phyloP scores from a whole-genome alignment of 2,329 filamentous ascomycete species.

The Penicillium sp. region DNA sequence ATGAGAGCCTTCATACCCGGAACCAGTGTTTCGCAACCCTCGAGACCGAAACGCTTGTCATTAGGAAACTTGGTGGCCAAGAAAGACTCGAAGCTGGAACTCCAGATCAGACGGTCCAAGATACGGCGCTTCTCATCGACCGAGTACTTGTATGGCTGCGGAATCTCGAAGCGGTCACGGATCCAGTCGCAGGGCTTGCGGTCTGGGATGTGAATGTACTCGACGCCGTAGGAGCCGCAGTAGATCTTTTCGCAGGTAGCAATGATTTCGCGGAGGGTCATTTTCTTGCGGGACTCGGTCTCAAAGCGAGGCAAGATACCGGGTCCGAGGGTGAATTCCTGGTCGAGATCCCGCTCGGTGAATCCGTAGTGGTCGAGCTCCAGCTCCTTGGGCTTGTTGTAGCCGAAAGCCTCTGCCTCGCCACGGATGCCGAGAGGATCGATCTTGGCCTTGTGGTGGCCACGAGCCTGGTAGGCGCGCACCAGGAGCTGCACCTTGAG shows the following conservation, averaged over 20 bases:
- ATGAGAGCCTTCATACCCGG: slow-evolving; percentile 99
- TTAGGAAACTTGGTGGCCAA: slow-evolving; percentile 97
- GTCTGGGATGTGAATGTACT: slow-evolving; percentile 99
- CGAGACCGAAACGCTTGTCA: slow-evolving; percentile 97
- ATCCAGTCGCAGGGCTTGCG: slow-evolving; percentile 98
- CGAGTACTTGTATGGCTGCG: slow-evolving; percentile 92
- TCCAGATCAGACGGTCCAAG: slow-evolving; percentile 96
- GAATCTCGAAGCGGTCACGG: slow-evolving; percentile 88
- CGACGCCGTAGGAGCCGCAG: slow-evolving; percentile 93
- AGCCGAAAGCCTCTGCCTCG: slow-evolving; percentile 77
- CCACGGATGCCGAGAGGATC: slow-evolving; percentile 92
- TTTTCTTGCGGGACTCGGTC: slow-evolving; percentile 82
- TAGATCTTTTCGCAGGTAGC: slow-evolving; percentile 91
- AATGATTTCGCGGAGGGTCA: slow-evolving; percentile 94
- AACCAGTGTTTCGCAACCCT: slow-evolving; percentile 94
- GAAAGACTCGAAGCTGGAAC: slow-evolving; percentile 94
- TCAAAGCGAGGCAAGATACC: slow-evolving; percentile 94
- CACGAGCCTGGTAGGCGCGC: slow-evolving; percentile 94
- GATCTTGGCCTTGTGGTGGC: slow-evolving; percentile 97
- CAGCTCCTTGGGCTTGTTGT: slow-evolving; percentile 85
- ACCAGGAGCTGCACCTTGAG: slow-evolving; percentile 97
- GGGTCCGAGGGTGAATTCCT: slow-evolving; percentile 86
- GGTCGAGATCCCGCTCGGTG: slow-evolving; percentile 86
- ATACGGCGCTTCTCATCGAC: slow-evolving; percentile 98
- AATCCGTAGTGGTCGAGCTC: slow-evolving; percentile 93